Percentiles rank a stretch among this genome's conserved stretches.
Conservation (phyloP, 257 asterid genomes). For the Solanum bulbocastanum region DNA sequence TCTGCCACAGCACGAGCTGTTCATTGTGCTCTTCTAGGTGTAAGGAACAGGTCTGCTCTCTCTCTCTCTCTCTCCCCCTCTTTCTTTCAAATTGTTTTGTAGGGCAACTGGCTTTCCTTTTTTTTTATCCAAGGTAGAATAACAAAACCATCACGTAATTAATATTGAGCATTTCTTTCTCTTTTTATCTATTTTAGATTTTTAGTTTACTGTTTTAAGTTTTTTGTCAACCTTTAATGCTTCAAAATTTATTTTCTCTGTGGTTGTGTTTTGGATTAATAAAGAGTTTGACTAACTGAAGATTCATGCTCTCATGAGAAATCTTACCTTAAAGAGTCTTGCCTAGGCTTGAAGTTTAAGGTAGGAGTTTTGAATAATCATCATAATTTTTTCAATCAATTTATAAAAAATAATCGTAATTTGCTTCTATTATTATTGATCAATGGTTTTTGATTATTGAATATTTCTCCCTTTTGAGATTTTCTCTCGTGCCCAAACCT, state of each 20-base stretch:
- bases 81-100: not conserved
- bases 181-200: not conserved
- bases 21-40: conserved; percentile 83
- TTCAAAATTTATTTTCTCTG: not conserved
- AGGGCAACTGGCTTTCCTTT: not conserved
- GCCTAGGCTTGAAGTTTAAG: not conserved
- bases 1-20: conserved; percentile 83
- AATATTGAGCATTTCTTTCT: not conserved
- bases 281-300: not conserved
- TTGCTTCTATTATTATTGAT: not conserved
- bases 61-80: not conserved
- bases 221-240: not conserved
- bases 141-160: not conserved
- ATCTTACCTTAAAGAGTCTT: not conserved
- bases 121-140: not conserved
- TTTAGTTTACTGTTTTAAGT: not conserved
- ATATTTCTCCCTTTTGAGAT: not conserved
- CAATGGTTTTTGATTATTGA: not conserved
- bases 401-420: not conserved
- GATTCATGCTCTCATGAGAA: not conserved
- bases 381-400: not conserved
- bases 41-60: conserved; percentile 66
- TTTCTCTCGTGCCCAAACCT: not conserved
- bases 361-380: not conserved
- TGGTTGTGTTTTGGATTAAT: not conserved